Evolutionary conservation across 2,329 filamentous ascomycete species (phyloP).

Genomic region (Ceratocystis eucalypticola): DNA sequence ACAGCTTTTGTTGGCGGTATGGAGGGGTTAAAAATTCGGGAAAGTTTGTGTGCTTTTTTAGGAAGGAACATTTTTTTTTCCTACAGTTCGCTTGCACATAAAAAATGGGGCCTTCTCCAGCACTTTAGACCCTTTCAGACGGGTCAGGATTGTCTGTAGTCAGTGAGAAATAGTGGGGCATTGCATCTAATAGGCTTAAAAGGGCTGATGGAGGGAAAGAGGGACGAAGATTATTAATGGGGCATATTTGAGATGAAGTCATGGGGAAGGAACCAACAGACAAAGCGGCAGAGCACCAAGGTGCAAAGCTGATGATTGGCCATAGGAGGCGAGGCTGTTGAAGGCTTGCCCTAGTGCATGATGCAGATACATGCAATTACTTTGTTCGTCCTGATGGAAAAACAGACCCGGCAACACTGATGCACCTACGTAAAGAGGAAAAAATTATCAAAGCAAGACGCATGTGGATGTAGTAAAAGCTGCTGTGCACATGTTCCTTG

Average conservation of each 20-base stretch:
- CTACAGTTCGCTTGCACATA: neutral
- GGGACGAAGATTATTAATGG: neutral
- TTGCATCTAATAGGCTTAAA: neutral
- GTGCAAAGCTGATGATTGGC: neutral
- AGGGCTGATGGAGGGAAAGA: neutral
- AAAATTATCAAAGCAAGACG: too few species aligned
- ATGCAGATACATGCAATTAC: too few species aligned
- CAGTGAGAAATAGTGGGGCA: neutral
- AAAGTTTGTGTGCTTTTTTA: conserved; percentile 15
- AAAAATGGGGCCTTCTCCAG: neutral
- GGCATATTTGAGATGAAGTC: neutral
- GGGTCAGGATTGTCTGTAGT: neutral
- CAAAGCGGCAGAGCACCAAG: neutral
- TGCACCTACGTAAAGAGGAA: too few species aligned
- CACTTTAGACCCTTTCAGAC: neutral
- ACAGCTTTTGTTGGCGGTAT: neutral
- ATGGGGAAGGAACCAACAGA: neutral
- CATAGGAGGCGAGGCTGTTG: neutral
- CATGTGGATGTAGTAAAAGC: too few species aligned
- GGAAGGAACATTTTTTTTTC: conserved; percentile 9
- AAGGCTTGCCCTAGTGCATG: too few species aligned
- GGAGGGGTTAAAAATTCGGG: conserved; percentile 19
- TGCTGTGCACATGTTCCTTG: too few species aligned
- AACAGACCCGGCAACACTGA: too few species aligned
- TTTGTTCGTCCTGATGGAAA: too few species aligned